Percentiles rank a stretch among this genome's conserved stretches.
Evolutionary conservation across 306 rosid genomes (phyloP).

Genomic region (Hylodesmum podocarpum): DNA sequence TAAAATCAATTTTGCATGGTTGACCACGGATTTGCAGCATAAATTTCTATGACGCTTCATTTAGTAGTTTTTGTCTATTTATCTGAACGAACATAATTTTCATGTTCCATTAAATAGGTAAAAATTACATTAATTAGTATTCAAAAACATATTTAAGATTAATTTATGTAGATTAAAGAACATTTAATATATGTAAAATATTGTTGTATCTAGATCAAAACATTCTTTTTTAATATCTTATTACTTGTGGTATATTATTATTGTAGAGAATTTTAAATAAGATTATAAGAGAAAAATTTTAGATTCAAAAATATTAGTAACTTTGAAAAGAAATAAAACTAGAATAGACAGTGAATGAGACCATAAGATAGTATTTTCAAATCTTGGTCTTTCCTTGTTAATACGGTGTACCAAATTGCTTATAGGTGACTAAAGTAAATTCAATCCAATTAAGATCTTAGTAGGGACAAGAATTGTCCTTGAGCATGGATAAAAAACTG

Average conservation of each 20-base stretch:
- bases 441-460: not conserved
- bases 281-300: not conserved
- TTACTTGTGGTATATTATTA: too few relatives aligned
- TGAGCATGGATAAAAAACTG: not conserved
- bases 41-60: too few relatives aligned
- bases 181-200: not conserved
- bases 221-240: too few relatives aligned
- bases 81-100: too few relatives aligned
- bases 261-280: not conserved
- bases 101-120: too few relatives aligned
- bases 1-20: too few relatives aligned
- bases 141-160: not conserved
- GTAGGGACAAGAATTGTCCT: not conserved
- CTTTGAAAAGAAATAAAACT: not conserved
- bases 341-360: not conserved
- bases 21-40: too few relatives aligned
- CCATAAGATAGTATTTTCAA: not conserved
- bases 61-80: too few relatives aligned
- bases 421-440: not conserved
- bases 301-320: not conserved
- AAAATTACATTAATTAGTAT: too few relatives aligned
- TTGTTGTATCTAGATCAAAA: too few relatives aligned
- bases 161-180: not conserved
- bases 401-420: not conserved
- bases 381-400: not conserved